phyloP scores from a whole-genome alignment of 805 yeast genomes.

The Candida caryicola region DNA sequence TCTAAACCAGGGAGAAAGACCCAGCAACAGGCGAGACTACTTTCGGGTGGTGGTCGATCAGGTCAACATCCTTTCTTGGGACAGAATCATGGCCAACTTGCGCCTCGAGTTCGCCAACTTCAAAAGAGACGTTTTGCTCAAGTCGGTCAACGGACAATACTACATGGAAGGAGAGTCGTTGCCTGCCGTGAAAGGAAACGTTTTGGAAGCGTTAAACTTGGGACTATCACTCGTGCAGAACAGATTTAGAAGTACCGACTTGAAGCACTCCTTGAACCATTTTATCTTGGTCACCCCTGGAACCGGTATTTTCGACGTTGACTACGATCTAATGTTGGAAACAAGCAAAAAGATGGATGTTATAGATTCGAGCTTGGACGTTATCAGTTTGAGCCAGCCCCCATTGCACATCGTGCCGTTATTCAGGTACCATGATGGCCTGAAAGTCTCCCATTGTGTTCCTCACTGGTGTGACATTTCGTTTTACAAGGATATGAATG shows the following conservation, averaged over 20 bases:
- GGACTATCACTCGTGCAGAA: constrained; percentile 76
- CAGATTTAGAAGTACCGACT: constrained; percentile 78
- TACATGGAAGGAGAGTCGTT: constrained; percentile 45
- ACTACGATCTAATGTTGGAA: constrained; percentile 66
- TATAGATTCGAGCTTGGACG: constrained; percentile 83
- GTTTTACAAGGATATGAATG: constrained; percentile 68
- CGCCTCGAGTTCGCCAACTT: constrained; percentile 83
- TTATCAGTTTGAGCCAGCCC: constrained; percentile 83
- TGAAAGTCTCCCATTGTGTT: constrained; percentile 63
- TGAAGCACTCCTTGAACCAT: constrained; percentile 89
- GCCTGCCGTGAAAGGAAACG: constrained; percentile 87
- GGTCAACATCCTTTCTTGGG: constrained; percentile 86
- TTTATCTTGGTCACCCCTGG: constrained; percentile 88
- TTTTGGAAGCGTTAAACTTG: constrained; percentile 81
- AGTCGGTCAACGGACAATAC: constrained; percentile 20
- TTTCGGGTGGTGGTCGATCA: constrained; percentile 95
- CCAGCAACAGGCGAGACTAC: constrained; percentile 68
- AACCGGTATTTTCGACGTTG: constrained; percentile 90
- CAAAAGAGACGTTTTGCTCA: constrained; percentile 65
- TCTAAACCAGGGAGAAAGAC: constrained; percentile 68
- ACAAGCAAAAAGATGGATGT: constrained; percentile 74
- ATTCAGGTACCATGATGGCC: constrained; percentile 59
- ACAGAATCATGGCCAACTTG: constrained; percentile 82
- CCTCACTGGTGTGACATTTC: constrained; percentile 97
- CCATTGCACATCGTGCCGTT: constrained; percentile 92